Conservation (phyloP, 768 basidiomycete genomes). For the Ramaria sp. region DNA sequence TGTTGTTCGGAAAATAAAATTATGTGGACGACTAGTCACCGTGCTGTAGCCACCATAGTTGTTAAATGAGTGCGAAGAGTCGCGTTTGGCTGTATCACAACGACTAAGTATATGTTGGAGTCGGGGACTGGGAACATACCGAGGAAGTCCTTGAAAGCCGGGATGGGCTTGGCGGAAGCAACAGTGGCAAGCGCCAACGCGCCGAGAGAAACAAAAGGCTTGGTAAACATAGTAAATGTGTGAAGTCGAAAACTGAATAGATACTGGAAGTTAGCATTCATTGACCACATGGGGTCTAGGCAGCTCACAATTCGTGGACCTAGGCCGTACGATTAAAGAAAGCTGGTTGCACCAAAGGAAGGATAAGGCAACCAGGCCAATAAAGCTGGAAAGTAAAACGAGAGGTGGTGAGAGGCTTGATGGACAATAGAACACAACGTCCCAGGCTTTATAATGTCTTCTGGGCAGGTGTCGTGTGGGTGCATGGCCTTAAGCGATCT, state of each 20-base stretch:
- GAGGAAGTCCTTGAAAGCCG: neutral
- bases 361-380: constrained; percentile 5
- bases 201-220: neutral
- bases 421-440: neutral
- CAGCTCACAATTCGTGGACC: constrained; percentile 1
- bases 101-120: neutral
- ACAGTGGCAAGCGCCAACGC: constrained; percentile 1
- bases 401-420: neutral
- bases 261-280: neutral
- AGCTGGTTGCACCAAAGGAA: constrained; percentile 4
- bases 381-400: neutral
- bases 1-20: neutral
- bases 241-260: neutral
- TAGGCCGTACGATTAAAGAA: constrained; percentile 3
- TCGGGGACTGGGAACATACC: neutral
- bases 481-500: neutral
- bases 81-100: neutral
- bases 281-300: neutral
- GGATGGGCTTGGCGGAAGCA: constrained; percentile 1
- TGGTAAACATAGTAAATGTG: neutral
- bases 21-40: neutral
- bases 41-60: constrained; percentile 1
- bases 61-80: constrained; percentile 2
- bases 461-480: neutral
- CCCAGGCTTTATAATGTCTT: neutral